A percentile compares a stretch with the other conserved stretches of the same genome.
Conservation (phyloP, 2,329 filamentous ascomycete genomes). For the Aspergillus novofumigatus region DNA sequence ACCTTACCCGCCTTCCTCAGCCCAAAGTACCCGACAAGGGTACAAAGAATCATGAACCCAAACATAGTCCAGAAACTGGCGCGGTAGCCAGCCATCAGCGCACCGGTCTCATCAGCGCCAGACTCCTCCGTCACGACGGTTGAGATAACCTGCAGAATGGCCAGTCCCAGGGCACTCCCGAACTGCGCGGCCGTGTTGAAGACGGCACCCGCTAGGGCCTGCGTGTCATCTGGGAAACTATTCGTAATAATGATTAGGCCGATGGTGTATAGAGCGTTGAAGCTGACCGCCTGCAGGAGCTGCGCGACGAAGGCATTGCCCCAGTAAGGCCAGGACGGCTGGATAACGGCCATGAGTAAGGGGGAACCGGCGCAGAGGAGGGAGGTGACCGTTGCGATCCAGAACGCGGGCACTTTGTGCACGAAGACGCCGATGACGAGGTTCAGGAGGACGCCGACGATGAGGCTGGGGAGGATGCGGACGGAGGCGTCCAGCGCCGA, state of each 20-base stretch:
- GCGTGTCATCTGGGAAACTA: slow-evolving; percentile 36
- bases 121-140: slow-evolving; percentile 39
- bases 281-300: slow-evolving; percentile 19
- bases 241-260: slow-evolving; percentile 14
- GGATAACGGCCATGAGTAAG: slow-evolving; percentile 53
- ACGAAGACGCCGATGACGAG: slow-evolving; percentile 46
- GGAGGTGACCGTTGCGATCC: slow-evolving; percentile 40
- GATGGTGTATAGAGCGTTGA: slow-evolving; percentile 17
- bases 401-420: slow-evolving; percentile 39
- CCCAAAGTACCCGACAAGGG: slow-evolving; percentile 39
- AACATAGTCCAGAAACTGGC: slow-evolving; percentile 54
- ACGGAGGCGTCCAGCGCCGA: slow-evolving; percentile 46
- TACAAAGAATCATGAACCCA: slow-evolving; percentile 40
- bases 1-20: slow-evolving; percentile 47
- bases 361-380: slow-evolving; percentile 45
- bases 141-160: slow-evolving; percentile 48
- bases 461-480: slow-evolving; percentile 44
- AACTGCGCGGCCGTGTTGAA: slow-evolving; percentile 59
- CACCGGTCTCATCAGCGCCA: slow-evolving; percentile 19
- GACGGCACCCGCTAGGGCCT: slow-evolving; percentile 58
- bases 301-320: slow-evolving; percentile 41
- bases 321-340: slow-evolving; percentile 52
- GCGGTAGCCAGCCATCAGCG: slow-evolving; percentile 50
- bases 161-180: slow-evolving; percentile 51
- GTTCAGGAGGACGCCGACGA: slow-evolving; percentile 44